Conservation (phyloP, 345 rosid genomes). For the Populus tremula region DNA sequence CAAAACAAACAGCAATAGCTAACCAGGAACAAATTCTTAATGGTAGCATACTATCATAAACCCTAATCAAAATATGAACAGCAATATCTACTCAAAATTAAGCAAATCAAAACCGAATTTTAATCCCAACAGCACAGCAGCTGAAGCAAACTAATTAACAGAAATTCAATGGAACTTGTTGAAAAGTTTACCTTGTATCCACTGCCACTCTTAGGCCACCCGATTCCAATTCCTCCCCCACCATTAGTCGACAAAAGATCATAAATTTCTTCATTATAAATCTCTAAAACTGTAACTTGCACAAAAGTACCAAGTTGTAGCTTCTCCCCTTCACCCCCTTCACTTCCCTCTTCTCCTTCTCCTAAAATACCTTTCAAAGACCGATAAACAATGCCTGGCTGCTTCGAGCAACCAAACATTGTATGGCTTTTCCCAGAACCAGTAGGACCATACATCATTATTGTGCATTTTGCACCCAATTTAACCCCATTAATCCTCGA, state of each 20-base stretch:
- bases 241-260: constrained; percentile 69
- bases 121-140: neutral
- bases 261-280: constrained; percentile 88
- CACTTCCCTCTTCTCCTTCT: constrained; percentile 44
- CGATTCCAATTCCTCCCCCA: constrained; percentile 66
- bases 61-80: neutral
- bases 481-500: constrained; percentile 77
- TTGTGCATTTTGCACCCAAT: constrained; percentile 71
- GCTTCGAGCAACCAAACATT: constrained; percentile 87
- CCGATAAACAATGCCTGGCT: constrained; percentile 83
- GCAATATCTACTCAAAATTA: neutral
- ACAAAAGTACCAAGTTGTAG: constrained; percentile 54
- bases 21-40: neutral
- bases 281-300: constrained; percentile 88
- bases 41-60: neutral
- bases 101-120: neutral
- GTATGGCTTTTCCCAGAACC: constrained; percentile 97
- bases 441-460: constrained; percentile 98
- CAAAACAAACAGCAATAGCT: neutral
- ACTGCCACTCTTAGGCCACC: constrained; percentile 77
- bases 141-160: neutral
- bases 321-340: constrained; percentile 22
- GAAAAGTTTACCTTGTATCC: constrained; percentile 53
- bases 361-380: constrained; percentile 74
- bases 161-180: no score